phyloP scores from a whole-genome alignment of 1,284 basidiomycete species.

The Thecaphora thlaspeos region DNA sequence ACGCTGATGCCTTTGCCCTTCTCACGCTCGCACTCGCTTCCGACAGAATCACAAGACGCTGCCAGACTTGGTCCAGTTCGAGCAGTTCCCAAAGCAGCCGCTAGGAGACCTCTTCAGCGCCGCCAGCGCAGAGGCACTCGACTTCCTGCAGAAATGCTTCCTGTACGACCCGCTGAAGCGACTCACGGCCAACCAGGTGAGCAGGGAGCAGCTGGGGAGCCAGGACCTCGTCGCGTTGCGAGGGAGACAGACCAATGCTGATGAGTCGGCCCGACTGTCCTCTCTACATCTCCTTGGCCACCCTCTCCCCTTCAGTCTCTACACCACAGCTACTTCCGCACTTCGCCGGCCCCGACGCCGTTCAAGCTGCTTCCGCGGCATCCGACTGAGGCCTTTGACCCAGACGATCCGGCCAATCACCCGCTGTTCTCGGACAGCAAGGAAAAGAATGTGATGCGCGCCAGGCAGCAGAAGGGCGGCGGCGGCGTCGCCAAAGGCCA shows the following conservation, averaged over 20 bases:
- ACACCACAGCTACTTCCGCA: slow-evolving; percentile 49
- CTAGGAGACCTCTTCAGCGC: slow-evolving; percentile 85
- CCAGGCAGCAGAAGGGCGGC: slow-evolving; percentile 9
- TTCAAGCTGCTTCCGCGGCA: slow-evolving; percentile 45
- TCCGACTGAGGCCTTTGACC: slow-evolving; percentile 28
- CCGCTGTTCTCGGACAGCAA: slow-evolving; percentile 37
- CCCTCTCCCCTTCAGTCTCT: slow-evolving; percentile 17
- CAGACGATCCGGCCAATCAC: slow-evolving; percentile 21
- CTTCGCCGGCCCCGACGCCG: slow-evolving; percentile 42
- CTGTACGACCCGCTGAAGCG: slow-evolving; percentile 82
- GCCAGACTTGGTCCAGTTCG: slow-evolving; percentile 42
- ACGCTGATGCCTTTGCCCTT: not conserved
- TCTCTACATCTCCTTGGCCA: not conserved
- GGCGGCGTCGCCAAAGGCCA: slow-evolving; percentile 9
- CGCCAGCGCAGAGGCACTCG: slow-evolving; percentile 80
- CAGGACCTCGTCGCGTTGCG: not conserved
- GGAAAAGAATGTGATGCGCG: slow-evolving; percentile 33
- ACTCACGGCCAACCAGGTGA: slow-evolving; percentile 65
- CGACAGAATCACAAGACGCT: slow-evolving; percentile 72
- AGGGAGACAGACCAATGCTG: too few relatives aligned
- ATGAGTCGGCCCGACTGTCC: not conserved
- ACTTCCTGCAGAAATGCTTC: slow-evolving; percentile 76
- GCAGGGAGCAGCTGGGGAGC: not conserved
- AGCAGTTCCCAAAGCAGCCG: slow-evolving; percentile 71
- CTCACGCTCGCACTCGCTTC: not conserved